Percentiles rank a stretch among this genome's conserved stretches.
Evolutionary conservation across 331 rosid genomes (phyloP).

Genomic region (Quercus phellos): DNA sequence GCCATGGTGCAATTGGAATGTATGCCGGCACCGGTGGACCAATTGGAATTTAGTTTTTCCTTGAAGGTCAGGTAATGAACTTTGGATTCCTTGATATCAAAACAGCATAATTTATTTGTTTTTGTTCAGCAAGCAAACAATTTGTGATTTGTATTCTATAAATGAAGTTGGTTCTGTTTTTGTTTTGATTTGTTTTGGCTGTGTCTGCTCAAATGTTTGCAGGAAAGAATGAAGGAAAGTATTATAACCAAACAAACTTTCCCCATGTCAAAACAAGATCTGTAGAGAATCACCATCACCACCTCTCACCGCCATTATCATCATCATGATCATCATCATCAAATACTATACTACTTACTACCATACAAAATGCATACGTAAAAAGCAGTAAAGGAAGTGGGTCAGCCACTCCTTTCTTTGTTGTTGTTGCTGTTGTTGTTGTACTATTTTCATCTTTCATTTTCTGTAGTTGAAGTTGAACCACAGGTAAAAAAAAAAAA

Average conservation of each 20-base stretch:
- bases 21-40: slow-evolving; percentile 78
- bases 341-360: slow-evolving; percentile 71
- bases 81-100: neutral
- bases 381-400: slow-evolving; percentile 67
- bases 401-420: slow-evolving; percentile 43
- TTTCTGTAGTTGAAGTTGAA: slow-evolving; percentile 51
- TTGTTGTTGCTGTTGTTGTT: slow-evolving; percentile 21
- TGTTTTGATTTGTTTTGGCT: slow-evolving; percentile 3
- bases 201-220: slow-evolving; percentile 11
- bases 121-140: slow-evolving; percentile 13
- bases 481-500: slow-evolving; percentile 51
- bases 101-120: neutral
- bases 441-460: slow-evolving; percentile 43
- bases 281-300: slow-evolving; percentile 60
- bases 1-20: slow-evolving; percentile 86
- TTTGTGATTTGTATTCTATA: slow-evolving; percentile 11
- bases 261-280: slow-evolving; percentile 27
- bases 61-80: slow-evolving; percentile 29
- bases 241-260: slow-evolving; percentile 36
- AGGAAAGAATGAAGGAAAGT: slow-evolving; percentile 35
- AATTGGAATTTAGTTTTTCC: slow-evolving; percentile 70
- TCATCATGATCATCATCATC: slow-evolving; percentile 14
- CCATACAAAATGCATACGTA: slow-evolving; percentile 83
- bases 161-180: slow-evolving; percentile 9
- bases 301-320: slow-evolving; percentile 13